Conservation (phyloP, 2,329 filamentous ascomycete species). For the Aspergillus tanneri region DNA sequence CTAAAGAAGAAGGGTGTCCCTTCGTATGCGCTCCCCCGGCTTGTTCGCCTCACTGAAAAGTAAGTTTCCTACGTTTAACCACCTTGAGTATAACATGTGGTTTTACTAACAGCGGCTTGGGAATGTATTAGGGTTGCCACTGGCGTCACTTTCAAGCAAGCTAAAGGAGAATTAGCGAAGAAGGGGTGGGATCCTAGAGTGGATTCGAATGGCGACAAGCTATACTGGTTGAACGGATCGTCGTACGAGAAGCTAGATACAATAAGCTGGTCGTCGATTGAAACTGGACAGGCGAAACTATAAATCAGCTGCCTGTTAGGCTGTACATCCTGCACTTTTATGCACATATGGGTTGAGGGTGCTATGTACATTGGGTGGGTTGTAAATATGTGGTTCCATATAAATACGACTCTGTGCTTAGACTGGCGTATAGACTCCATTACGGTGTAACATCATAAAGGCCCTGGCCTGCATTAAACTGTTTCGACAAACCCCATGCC, state of each 20-base stretch:
- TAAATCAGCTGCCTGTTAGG: no score
- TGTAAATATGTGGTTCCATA: no score
- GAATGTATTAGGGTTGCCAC: slow-evolving; percentile 41
- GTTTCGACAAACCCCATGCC: no score
- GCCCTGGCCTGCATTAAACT: no score
- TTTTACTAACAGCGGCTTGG: slow-evolving; percentile 2
- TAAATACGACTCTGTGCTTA: no score
- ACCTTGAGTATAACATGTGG: background rate
- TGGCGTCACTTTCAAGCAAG: slow-evolving; percentile 53
- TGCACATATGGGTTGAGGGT: no score
- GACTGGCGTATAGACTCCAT: no score
- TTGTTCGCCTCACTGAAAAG: slow-evolving; percentile 50
- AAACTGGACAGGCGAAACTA: slow-evolving; percentile 46
- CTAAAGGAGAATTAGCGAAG: slow-evolving; percentile 46
- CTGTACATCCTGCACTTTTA: no score
- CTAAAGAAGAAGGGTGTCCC: slow-evolving; percentile 49
- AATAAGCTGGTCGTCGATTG: slow-evolving; percentile 43
- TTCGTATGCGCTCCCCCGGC: slow-evolving; percentile 47
- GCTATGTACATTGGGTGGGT: no score
- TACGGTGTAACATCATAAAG: no score
- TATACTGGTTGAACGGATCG: slow-evolving; percentile 48
- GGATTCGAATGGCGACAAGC: slow-evolving; percentile 35
- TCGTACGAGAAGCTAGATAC: slow-evolving; percentile 41
- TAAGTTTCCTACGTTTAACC: slow-evolving; percentile 29
- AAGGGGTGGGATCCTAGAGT: slow-evolving; percentile 42